Conservation (phyloP, 2,329 filamentous ascomycete genomes). For the Penicillium sp. region DNA sequence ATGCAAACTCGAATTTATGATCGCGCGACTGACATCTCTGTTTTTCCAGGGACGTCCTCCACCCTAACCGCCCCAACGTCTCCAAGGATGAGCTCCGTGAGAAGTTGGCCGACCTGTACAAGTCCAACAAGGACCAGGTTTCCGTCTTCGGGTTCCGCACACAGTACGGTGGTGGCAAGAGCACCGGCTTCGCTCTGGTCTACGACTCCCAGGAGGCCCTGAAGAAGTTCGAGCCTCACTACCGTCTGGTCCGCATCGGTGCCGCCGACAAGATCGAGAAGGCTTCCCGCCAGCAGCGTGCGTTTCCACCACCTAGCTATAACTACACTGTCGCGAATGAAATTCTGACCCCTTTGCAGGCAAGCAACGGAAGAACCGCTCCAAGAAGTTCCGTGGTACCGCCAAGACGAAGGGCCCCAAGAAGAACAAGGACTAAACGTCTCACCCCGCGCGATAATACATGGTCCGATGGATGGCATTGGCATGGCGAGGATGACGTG, state of each 20-base stretch:
- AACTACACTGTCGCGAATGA: background rate
- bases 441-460: constrained; percentile 10
- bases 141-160: constrained; percentile 98
- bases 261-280: constrained; percentile 93
- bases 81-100: constrained; percentile 97
- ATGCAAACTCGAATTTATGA: constrained; percentile 6
- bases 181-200: constrained; percentile 95
- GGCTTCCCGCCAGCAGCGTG: constrained; percentile 98
- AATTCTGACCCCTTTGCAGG: constrained; percentile 53
- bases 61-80: constrained; percentile 97
- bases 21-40: constrained; percentile 21
- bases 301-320: constrained; percentile 45
- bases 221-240: constrained; percentile 99
- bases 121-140: constrained; percentile 95
- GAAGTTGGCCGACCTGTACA: constrained; percentile 95
- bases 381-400: constrained; percentile 96
- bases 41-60: constrained; percentile 82
- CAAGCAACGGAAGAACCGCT: constrained; percentile 99
- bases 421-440: constrained; percentile 76
- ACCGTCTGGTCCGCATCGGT: constrained; percentile 92
- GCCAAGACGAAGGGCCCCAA: constrained; percentile 98
- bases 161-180: constrained; percentile 99
- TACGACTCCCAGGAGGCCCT: constrained; percentile 97
- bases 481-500: constrained; percentile 21
- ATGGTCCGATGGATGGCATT: constrained; percentile 18